These are phyloP conservation scores for Bipolaris oryzae DNA, from an alignment of 2,329 filamentous ascomycete genomes.

Conservation along the genomic window DNA sequence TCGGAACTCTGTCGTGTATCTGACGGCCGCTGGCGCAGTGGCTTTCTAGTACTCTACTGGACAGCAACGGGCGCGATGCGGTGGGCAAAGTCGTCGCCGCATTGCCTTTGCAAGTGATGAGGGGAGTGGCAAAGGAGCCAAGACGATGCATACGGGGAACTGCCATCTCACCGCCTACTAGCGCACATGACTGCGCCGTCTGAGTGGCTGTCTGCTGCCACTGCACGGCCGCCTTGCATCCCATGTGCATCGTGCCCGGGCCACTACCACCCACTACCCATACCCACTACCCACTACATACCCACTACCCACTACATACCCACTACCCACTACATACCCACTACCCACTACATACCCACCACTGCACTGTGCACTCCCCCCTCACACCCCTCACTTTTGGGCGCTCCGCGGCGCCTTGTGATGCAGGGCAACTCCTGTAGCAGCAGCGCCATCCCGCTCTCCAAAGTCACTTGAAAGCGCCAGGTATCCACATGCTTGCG, in stretches of 20 bases:
- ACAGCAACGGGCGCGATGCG: too few relatives aligned
- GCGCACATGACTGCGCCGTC: not conserved
- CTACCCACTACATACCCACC: too few relatives aligned
- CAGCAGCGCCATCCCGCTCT: conserved; percentile 26
- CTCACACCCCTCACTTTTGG: conserved; percentile 6
- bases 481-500: conserved; percentile 7
- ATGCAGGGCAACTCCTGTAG: conserved; percentile 30
- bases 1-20: not conserved
- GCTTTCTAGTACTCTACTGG: too few relatives aligned
- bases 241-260: conserved; percentile 12
- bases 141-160: conserved; percentile 13
- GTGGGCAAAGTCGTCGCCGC: too few relatives aligned
- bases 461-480: conserved; percentile 17
- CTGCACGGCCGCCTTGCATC: conserved; percentile 29
- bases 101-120: too few relatives aligned
- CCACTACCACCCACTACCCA: not conserved
- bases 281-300: too few relatives aligned
- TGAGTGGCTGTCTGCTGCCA: conserved; percentile 26
- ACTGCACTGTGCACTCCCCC: not conserved
- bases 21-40: not conserved
- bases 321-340: too few relatives aligned
- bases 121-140: conserved; percentile 18
- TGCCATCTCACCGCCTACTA: conserved; percentile 30
- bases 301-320: not conserved
- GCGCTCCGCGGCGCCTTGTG: conserved; percentile 13